Evolutionary conservation across 495 filamentous ascomycete genomes (phyloP), one percentile per base, ranked within the genome.

Genomic region (Bathelium albidoporum): DNA sequence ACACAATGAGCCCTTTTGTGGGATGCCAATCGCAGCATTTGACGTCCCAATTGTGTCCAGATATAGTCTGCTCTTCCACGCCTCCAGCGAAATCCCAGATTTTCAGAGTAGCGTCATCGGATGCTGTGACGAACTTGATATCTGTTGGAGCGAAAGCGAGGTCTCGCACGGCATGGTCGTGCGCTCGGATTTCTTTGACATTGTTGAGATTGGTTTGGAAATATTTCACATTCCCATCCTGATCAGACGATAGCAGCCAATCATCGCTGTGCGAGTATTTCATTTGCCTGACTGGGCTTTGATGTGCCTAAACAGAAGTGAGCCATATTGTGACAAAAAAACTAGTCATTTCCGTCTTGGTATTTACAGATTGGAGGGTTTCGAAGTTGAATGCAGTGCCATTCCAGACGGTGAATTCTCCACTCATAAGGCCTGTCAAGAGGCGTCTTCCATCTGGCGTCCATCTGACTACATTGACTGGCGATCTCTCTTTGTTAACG

Each of bases 131-230:
- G 70, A 98, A 98, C 73, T 97, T 97, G 58, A 85, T 80, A 71
- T 98, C 94, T 65, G 87, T 95, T 1, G 94, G 94, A 59, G 89
- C 86, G 73, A 96, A 97, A 16, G 93, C 85, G n/a, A 98, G 77
- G 67, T 95, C 94, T 60, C 94, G 83, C 58, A 98, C 87, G 26
- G 94, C 85, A 69, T 96, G 90, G 64, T 81, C 82, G 71, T 97
- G 94, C 26, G 91, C 94, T 72, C 91, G 89, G 49, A 98, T 89
- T 32, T 87, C 89, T 73, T 97, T 90, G 64, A 97, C 90, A 70
- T 97, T 97, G 80, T 98, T 97, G 79, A 98, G 97, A 74, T 97
- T 98, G 1, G 94, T 90, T 71, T 96, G 91, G 93, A 93, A 98
- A 77, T 97, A 97, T 75, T 97, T 98, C 73, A 98, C 86, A 66